A percentile compares a stretch with the other conserved stretches of the same genome.
Evolutionary conservation across 1,284 basidiomycete genomes (phyloP).

Genomic region (Gymnopus androsaceus): DNA sequence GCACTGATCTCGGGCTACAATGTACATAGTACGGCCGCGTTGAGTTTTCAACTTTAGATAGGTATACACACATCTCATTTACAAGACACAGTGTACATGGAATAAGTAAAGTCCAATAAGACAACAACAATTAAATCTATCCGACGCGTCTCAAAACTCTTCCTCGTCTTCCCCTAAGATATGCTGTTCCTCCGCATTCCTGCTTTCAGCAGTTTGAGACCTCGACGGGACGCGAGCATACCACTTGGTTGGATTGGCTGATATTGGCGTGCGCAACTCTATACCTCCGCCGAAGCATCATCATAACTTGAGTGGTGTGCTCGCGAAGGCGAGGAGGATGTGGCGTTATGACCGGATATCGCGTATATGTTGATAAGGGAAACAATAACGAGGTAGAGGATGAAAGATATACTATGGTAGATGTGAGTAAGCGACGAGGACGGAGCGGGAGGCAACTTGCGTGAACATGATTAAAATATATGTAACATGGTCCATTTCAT

Average conservation of each 20-base stretch:
- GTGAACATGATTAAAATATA: conserved; percentile 86
- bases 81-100: too few relatives aligned
- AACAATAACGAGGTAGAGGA: conserved; percentile 72
- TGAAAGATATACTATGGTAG: conserved; percentile 61
- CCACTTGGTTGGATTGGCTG: conserved; percentile 32
- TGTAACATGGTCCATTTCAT: conserved; percentile 86
- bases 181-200: conserved; percentile 25
- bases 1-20: too few relatives aligned
- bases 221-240: conserved; percentile 37
- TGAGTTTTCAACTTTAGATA: too few relatives aligned
- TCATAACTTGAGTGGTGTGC: neutral
- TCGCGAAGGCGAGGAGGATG: conserved; percentile 10
- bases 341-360: conserved; percentile 62
- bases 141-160: too few relatives aligned
- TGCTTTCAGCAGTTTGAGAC: neutral
- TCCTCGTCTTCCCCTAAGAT: conserved; percentile 37
- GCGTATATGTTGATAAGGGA: conserved; percentile 43
- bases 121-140: too few relatives aligned
- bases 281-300: conserved; percentile 29
- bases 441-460: conserved; percentile 32
- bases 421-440: conserved; percentile 5
- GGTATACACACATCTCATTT: too few relatives aligned
- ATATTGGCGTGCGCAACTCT: conserved; percentile 27
- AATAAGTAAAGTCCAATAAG: too few relatives aligned
- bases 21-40: too few relatives aligned